A percentile compares a stretch with the other conserved stretches of the same genome.
phyloP scores from a whole-genome alignment of 139 green algal species.

The Chlamydomonas schloesseri region DNA sequence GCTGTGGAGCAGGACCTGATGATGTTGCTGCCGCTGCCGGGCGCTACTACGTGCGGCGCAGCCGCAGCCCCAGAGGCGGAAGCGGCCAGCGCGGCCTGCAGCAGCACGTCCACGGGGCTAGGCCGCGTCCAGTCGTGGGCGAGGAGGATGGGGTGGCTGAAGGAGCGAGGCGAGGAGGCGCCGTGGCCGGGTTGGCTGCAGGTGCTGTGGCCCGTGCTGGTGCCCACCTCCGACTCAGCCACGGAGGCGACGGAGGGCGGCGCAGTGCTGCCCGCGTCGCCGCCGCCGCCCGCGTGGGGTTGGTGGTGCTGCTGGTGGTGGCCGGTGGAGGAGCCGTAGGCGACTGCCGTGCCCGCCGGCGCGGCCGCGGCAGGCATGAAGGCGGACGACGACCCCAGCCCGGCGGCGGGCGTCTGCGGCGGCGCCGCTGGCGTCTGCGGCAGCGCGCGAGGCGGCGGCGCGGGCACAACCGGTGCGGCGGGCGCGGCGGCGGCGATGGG shows the following conservation, averaged over 20 bases:
- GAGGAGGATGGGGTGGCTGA: background rate
- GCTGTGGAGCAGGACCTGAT: too few relatives aligned
- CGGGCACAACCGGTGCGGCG: background rate
- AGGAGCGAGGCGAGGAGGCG: slow-evolving; percentile 5
- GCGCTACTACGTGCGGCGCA: too few relatives aligned
- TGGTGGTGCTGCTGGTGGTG: too few relatives aligned
- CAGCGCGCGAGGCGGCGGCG: background rate
- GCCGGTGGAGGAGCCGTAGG: background rate
- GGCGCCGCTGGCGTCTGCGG: background rate
- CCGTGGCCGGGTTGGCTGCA: background rate
- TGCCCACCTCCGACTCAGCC: background rate
- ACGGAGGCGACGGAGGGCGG: slow-evolving; percentile 1
- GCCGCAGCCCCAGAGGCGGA: too few relatives aligned
- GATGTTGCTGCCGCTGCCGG: too few relatives aligned
- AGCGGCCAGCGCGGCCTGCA: slow-evolving; percentile 18
- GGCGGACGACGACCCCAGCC: background rate
- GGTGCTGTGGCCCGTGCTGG: slow-evolving; percentile 7
- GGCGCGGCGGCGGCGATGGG: background rate
- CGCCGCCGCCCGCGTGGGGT: too few relatives aligned
- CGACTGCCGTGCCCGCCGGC: background rate
- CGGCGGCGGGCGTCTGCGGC: too few relatives aligned
- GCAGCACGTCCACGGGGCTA: slow-evolving; percentile 30
- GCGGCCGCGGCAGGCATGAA: background rate
- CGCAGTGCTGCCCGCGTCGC: background rate
- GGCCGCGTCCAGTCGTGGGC: slow-evolving; percentile 28